phyloP scores from a whole-genome alignment of 139 green algal genomes.

The Auxenochlorella pyrenoidosa region DNA sequence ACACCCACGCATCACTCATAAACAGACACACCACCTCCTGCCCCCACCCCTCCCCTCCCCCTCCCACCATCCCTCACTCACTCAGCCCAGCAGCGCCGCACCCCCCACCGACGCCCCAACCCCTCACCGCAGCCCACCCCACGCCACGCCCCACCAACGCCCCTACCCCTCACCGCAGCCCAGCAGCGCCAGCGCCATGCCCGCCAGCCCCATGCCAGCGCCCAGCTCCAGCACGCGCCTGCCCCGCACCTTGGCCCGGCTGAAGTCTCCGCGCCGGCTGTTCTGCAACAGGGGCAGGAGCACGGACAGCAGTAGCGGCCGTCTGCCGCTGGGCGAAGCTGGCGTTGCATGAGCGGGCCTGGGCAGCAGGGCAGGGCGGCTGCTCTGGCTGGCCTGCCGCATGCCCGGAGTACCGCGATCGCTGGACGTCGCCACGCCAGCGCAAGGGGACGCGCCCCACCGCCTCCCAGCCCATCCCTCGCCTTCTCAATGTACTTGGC shows the following conservation, averaged over 20 bases:
- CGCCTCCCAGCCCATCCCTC: background rate
- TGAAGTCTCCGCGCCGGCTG: conserved; percentile 78
- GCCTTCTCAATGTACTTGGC: conserved; percentile 93
- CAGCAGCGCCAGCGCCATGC: conserved; percentile 59
- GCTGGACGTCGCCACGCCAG: background rate
- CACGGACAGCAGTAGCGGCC: too few species aligned
- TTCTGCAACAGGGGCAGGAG: conserved; percentile 60
- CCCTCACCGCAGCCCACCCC: too few species aligned
- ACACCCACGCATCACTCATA: too few species aligned
- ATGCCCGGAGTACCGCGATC: background rate
- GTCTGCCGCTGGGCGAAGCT: too few species aligned
- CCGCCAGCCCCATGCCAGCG: conserved; percentile 84
- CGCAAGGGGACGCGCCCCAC: too few species aligned
- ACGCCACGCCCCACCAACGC: background rate
- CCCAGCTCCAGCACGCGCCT: conserved; percentile 89
- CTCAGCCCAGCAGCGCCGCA: too few species aligned
- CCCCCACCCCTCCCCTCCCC: too few species aligned
- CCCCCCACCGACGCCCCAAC: too few species aligned
- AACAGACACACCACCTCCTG: too few species aligned
- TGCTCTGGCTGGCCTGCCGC: background rate
- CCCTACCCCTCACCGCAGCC: conserved; percentile 49
- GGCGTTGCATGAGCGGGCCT: too few species aligned
- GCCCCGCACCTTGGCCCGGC: conserved; percentile 61
- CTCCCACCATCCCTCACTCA: too few species aligned
- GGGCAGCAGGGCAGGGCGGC: background rate